phyloP scores from a whole-genome alignment of 2,329 filamentous ascomycete species.

The Alternaria metachromatica region DNA sequence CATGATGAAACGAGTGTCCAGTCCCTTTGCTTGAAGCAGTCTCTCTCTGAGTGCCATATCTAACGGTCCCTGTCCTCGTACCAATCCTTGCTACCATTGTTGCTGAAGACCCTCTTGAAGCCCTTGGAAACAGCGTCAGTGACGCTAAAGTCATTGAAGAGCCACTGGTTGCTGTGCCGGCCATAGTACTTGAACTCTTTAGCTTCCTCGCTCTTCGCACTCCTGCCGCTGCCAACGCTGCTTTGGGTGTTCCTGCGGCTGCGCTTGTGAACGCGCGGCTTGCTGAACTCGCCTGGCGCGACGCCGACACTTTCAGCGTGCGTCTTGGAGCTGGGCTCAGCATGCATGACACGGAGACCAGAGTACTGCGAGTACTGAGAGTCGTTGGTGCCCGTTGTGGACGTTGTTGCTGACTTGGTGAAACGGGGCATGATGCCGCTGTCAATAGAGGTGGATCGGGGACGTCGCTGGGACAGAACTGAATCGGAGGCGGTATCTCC shows the following conservation, averaged over 20 bases:
- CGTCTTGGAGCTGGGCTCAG: slow-evolving; percentile 17
- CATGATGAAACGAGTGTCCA: not conserved
- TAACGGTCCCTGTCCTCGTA: slow-evolving; percentile 17
- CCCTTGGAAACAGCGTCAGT: slow-evolving; percentile 41
- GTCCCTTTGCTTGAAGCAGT: not conserved
- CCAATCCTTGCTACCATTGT: slow-evolving; percentile 18
- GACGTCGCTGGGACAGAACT: slow-evolving; percentile 23
- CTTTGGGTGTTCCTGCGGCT: slow-evolving; percentile 24
- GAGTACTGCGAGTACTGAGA: slow-evolving; percentile 14
- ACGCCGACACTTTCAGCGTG: slow-evolving; percentile 29
- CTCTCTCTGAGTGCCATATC: not conserved
- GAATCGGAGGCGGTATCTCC: slow-evolving; percentile 24
- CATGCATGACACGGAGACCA: slow-evolving; percentile 17
- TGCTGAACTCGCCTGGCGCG: slow-evolving; percentile 35
- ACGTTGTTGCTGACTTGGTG: slow-evolving; percentile 37
- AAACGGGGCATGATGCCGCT: slow-evolving; percentile 24
- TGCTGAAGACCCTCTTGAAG: slow-evolving; percentile 37
- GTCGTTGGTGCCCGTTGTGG: slow-evolving; percentile 26
- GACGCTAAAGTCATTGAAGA: slow-evolving; percentile 49
- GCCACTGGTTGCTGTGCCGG: slow-evolving; percentile 47
- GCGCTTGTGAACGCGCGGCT: slow-evolving; percentile 28
- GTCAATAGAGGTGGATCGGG: slow-evolving; percentile 40
- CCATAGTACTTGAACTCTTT: slow-evolving; percentile 45
- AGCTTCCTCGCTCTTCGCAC: slow-evolving; percentile 20
- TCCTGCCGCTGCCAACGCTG: slow-evolving; percentile 13